Percentiles rank a stretch among this genome's conserved stretches.
phyloP scores from a whole-genome alignment of 169 alveolate genomes.

The Eimeria sp. region DNA sequence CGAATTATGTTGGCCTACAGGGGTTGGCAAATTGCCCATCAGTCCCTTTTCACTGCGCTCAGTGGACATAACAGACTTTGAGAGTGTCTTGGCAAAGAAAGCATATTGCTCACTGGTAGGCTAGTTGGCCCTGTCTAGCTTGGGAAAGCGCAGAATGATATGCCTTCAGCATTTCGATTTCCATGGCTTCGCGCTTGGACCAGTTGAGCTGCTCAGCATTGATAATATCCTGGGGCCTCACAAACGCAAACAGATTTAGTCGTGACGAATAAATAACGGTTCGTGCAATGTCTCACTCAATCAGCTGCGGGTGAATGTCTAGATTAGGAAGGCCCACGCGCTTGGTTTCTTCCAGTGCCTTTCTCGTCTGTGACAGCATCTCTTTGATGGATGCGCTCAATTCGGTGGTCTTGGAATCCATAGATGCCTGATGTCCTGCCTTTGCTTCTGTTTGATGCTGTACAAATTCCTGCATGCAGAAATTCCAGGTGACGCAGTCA shows the following conservation, averaged over 20 bases:
- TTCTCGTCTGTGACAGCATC: not conserved
- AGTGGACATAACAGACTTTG: not conserved
- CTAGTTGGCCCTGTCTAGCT: conserved; percentile 37
- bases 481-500: not conserved
- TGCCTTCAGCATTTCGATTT: not conserved
- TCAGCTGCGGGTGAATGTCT: not conserved
- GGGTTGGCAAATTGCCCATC: not conserved
- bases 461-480: conserved; percentile 29
- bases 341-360: conserved; percentile 27
- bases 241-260: not conserved
- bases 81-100: not conserved
- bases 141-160: conserved; percentile 50
- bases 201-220: not conserved
- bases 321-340: not conserved
- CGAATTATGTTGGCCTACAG: not conserved
- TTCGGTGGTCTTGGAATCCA: not conserved
- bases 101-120: conserved; percentile 4
- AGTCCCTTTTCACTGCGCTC: not conserved
- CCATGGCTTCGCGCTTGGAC: conserved; percentile 22
- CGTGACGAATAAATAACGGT: not conserved
- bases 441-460: not conserved
- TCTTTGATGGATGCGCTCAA: not conserved
- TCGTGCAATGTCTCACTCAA: not conserved
- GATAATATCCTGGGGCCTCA: not conserved
- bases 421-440: not conserved